Evolutionary conservation across 306 rosid species (phyloP), one percentile per base, ranked within the genome.

Genomic region (Fragaria nilgerrensis): DNA sequence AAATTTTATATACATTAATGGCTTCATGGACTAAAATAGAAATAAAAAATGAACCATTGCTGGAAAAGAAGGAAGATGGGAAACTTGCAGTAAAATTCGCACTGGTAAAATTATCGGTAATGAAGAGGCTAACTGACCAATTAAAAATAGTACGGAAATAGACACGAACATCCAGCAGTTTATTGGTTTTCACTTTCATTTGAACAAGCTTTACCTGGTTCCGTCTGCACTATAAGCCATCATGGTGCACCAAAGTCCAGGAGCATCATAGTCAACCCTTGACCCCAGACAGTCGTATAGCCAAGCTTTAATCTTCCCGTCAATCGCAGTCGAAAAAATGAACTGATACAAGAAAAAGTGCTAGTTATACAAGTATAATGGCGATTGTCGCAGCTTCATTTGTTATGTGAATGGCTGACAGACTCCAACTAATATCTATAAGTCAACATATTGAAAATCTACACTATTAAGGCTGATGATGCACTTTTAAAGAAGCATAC

Each of bases 201-300:
- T 15, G n/a, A 20, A 71, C 20, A 72, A 55, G 37, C 59, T 27
- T 80, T 69, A 84, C 87, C 87, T 84, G 44, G 82, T 81, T 77
- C 87, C 87, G 70, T 84, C 87, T 9, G 87, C 87, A 77, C 87
- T 84, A 70, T 84, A 84, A 44, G 85, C 70, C 87, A 84, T 84
- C 87, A 81, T 84, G 70, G 87, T 84, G 75, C 87, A 84, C 82
- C 82, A 84, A 14, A 74, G 82, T n/a, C 87, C 85, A 74, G 87
- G 87, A 55, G 87, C 87, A 15, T 84, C 87, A 34, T 84, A 84
- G 72, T 84, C 87, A 41, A 84, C 87, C 69, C 85, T 81, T 64
- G 87, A 84, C 34, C 85, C 84, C 61, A 67, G 36, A 73, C 87
- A 84, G 75, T 84, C 87, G 65, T 84, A 84, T 5, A 84, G 75